Percentiles rank a stretch among this genome's conserved stretches.
These are phyloP conservation scores for Ceratocystis cacaofunesta DNA, from an alignment of 2,329 filamentous ascomycete genomes.

Conservation along the genomic window DNA sequence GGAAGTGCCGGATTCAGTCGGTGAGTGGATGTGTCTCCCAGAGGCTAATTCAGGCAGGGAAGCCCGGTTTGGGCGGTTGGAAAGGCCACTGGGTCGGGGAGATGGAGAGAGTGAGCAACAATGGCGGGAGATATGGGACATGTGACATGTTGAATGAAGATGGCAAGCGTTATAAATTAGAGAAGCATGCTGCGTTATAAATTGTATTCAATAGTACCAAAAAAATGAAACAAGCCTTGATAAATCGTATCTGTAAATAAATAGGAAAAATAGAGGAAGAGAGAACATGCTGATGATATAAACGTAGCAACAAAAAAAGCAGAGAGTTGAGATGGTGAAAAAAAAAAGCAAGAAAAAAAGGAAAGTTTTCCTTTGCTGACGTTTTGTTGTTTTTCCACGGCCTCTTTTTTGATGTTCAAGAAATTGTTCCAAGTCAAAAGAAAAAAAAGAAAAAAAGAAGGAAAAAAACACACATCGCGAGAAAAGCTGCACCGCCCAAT, in stretches of 20 bases:
- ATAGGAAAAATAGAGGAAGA: neutral
- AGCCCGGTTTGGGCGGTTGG: conserved; percentile 49
- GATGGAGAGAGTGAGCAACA: conserved; percentile 35
- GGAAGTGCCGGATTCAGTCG: conserved; percentile 70
- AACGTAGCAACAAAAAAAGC: neutral
- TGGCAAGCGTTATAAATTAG: neutral
- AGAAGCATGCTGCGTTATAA: neutral
- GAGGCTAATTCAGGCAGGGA: conserved; percentile 49
- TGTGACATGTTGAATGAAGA: neutral
- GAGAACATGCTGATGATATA: neutral
- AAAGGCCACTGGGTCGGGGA: conserved; percentile 44
- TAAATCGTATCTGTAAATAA: neutral
- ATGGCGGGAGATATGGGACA: conserved; percentile 51
- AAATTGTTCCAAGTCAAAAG: neutral
- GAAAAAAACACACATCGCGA: conserved; percentile 1
- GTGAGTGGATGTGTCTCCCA: conserved; percentile 76
- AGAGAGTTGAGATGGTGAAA: conserved; percentile 15
- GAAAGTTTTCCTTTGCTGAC: neutral
- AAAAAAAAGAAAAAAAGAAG: conserved; percentile 6
- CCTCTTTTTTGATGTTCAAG: neutral
- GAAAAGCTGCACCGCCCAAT: conserved; percentile 1
- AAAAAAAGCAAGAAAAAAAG: neutral
- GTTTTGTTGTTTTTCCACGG: conserved; percentile 8
- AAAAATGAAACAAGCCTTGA: neutral
- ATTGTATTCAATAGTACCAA: neutral